Evolutionary conservation across 2,329 filamentous ascomycete species (phyloP).

Genomic region (Blastomyces parvus): DNA sequence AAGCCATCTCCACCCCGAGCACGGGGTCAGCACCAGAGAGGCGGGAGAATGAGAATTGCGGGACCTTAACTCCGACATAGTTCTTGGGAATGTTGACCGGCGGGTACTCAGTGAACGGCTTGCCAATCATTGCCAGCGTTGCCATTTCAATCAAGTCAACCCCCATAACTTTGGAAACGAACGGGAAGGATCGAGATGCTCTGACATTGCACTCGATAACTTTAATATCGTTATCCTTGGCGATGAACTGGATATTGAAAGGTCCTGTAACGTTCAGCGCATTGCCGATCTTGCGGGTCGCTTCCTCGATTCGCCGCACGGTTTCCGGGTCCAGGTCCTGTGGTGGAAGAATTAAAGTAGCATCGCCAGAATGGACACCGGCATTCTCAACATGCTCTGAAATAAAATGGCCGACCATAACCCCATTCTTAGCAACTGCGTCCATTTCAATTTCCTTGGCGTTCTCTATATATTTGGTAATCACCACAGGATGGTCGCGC

Average conservation of each 20-base stretch:
- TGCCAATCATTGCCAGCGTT: conserved; percentile 86
- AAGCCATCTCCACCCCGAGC: conserved; percentile 97
- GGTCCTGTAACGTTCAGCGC: conserved; percentile 93
- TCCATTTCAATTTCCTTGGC: conserved; percentile 99
- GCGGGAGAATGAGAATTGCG: conserved; percentile 97
- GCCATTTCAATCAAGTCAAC: conserved; percentile 98
- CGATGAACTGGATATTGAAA: conserved; percentile 99
- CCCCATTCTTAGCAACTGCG: conserved; percentile 82
- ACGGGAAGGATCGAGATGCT: conserved; percentile 92
- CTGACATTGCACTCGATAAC: conserved; percentile 99
- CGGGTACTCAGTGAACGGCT: conserved; percentile 75
- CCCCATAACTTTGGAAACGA: conserved; percentile 97
- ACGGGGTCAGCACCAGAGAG: conserved; percentile 93
- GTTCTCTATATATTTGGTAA: conserved; percentile 98
- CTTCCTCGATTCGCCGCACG: conserved; percentile 83
- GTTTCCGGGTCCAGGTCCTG: conserved; percentile 88
- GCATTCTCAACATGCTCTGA: conserved; percentile 98
- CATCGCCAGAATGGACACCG: conserved; percentile 95
- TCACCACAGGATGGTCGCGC: conserved; percentile 90
- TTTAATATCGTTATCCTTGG: conserved; percentile 99
- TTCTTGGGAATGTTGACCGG: conserved; percentile 63
- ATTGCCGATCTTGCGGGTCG: conserved; percentile 86
- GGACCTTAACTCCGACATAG: conserved; percentile 94
- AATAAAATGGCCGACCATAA: conserved; percentile 89
- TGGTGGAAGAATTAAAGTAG: conserved; percentile 86